Base-by-base conservation (phyloP, 23 red algal genomes). In the Gracilaria vermiculophylla region DNA sequence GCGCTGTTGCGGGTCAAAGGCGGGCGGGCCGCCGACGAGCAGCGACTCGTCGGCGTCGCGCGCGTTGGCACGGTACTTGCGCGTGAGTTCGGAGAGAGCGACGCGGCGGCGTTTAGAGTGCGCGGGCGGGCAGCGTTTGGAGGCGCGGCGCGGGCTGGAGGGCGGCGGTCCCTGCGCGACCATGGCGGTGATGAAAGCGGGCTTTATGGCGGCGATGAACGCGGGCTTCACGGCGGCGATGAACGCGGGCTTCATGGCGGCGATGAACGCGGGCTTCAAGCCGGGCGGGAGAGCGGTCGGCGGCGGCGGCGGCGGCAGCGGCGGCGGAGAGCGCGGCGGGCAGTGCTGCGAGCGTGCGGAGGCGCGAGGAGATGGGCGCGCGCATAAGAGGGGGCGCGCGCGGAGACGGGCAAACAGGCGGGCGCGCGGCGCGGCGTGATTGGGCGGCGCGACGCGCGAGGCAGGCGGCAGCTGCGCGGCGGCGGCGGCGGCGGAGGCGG, bases 61-160 rank as follows among this genome's bases (percentile, higher is more conserved):
- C 32, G 33, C 64, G 19, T 41, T 69, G 14, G 35, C 33, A 10
- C 87, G 87, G 39, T 91, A 91, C 43, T 91, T 91, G 6, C 39
- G 87, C 45, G 87, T 69, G 20, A 91, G 74, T 33, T 80, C 57
- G n/a, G 87, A 91, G 50, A 65, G 10, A 14, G 64, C 69, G 7
- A 77, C 84, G 5, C 84, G 84, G 43, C 77, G 53, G 2, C 66
- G 84, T 7, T 36, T 61, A 0, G 27, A 15, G 41, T 62, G 43
- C 14, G 84, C 0, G 35, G 9, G 66, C 0, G 87, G 40, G 9
- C 11, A 21, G 35, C 45, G 62, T 11, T 9, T 42, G 31, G 74
- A 50, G 43, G 28, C 74, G 57, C 54, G 19, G 13, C 33, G 52
- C 20, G 31, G 41, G 3, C 44, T 40, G 35, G 87, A 35, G 17